A percentile compares a stretch with the other conserved stretches of the same genome.
Conservation (phyloP, 169 alveolate genomes). For the Toxoplasma gondii region DNA sequence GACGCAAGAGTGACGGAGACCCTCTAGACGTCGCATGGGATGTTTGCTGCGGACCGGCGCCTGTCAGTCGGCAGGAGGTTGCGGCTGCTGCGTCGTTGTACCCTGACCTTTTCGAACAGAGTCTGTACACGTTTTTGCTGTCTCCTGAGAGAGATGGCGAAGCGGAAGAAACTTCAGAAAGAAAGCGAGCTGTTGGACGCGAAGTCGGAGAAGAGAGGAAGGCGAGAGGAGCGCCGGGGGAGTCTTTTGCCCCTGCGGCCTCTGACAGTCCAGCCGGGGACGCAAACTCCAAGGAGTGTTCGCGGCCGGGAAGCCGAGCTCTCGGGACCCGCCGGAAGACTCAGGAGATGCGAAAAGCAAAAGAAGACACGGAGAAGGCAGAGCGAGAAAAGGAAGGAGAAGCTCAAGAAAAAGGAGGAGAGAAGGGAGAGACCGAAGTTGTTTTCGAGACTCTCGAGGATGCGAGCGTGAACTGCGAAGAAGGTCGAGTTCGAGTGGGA, state of each 20-base stretch:
- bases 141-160: not conserved
- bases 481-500: not conserved
- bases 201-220: not conserved
- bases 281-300: not conserved
- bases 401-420: not conserved
- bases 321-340: not conserved
- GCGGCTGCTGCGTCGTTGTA: not conserved
- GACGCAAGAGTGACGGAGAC: not conserved
- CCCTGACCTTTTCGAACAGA: conserved; percentile 23
- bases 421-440: no score
- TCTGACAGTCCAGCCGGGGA: not conserved
- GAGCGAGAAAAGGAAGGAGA: not conserved
- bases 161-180: not conserved
- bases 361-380: not conserved
- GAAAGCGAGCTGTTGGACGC: not conserved
- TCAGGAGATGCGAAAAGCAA: not conserved
- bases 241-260: no score
- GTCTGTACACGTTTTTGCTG: not conserved
- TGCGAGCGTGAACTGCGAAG: not conserved
- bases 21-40: not conserved
- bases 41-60: not conserved
- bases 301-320: not conserved
- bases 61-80: not conserved
- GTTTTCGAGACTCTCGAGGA: no score
- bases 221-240: not conserved